phyloP scores from a whole-genome alignment of 192 early-diverging fungal species.

The Mortierella antarctica region DNA sequence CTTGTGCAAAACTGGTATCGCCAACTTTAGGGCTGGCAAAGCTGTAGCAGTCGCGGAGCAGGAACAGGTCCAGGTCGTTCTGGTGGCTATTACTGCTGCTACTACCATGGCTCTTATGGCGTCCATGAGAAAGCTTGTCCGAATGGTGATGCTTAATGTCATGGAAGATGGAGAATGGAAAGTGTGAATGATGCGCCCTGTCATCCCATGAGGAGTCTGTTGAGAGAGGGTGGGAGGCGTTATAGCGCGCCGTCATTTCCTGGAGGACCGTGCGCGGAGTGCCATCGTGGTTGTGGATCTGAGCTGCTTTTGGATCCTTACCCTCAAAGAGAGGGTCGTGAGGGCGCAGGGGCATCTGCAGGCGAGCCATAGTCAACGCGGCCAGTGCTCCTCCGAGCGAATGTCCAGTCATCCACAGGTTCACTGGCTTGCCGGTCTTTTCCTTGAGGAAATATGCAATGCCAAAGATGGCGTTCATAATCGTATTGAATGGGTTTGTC shows the following conservation, averaged over 20 bases:
- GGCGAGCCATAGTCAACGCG: conserved; percentile 54
- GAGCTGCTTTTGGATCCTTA: background rate
- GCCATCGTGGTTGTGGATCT: conserved; percentile 14
- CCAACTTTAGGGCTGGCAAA: conserved; percentile 60
- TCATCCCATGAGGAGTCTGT: background rate
- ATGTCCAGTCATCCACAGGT: conserved; percentile 68
- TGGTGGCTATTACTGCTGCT: background rate
- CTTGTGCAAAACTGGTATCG: conserved; percentile 56
- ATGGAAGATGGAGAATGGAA: background rate
- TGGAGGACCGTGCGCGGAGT: conserved; percentile 22
- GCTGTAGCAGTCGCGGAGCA: conserved; percentile 57
- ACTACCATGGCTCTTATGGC: background rate
- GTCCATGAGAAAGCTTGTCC: background rate
- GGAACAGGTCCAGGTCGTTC: conserved; percentile 2
- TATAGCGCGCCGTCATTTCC: conserved; percentile 33
- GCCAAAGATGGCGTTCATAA: conserved; percentile 54
- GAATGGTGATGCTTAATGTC: background rate
- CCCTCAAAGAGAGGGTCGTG: conserved; percentile 30
- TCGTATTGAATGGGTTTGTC: conserved; percentile 54
- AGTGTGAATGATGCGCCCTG: background rate
- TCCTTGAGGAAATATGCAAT: conserved; percentile 16
- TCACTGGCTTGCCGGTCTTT: conserved; percentile 39
- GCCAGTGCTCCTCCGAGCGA: conserved; percentile 63
- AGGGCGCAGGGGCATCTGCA: conserved; percentile 45
- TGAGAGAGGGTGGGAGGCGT: background rate